Base-by-base conservation (phyloP, 768 basidiomycete genomes). In the Lyophyllum atratum region DNA sequence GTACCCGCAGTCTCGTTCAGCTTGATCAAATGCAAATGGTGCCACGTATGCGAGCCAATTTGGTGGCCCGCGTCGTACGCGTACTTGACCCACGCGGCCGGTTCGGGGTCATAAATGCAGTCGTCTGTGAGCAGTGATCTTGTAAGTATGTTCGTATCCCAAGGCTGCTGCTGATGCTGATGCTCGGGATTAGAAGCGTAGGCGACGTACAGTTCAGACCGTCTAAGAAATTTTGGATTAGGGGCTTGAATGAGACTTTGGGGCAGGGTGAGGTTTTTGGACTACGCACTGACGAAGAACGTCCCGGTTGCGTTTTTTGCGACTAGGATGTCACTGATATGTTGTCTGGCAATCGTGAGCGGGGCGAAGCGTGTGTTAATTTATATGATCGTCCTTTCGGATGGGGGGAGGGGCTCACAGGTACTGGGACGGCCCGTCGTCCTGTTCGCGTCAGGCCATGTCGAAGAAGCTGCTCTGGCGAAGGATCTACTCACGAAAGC, bases 41-140 rank as follows among this genome's bases (percentile, higher is more conserved):
- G 63, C 79, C 79, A 81, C 3, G 78, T 80, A 55, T 81, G 79
- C 34, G 78, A 79, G 4, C 68, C 78, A 48, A 81, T 52, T 60
- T 76, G 75, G 58, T 81, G 79, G 9, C 77, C 78, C 19, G 69
- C 64, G 46, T 64, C 59, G 50, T 74, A 75, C 8, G 71, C 76
- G 57, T 73, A 71, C 50, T 72, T 73, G 59, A 79, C 66, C 17
- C 67, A 63, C 33, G 59, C 45, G 9, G 62, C 60, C 22, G 58
- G 53, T 26, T 61, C 68, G 11, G 55, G 10, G 60, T 65, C 56
- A 62, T 79, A 79, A 46, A 79, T 79, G 60, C 77, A 79, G n/a
- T 58, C 66, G 21, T 55, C 74, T 76, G 47, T n/a, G 8, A 4
- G 19, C 15, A 15, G 7, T 44, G 33, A 29, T 12, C 19, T 33